Evolutionary conservation across 148 eudicot genomes (phyloP), one percentile per base, ranked within the genome.

Genomic region (Mesembryanthemum crystallinum): DNA sequence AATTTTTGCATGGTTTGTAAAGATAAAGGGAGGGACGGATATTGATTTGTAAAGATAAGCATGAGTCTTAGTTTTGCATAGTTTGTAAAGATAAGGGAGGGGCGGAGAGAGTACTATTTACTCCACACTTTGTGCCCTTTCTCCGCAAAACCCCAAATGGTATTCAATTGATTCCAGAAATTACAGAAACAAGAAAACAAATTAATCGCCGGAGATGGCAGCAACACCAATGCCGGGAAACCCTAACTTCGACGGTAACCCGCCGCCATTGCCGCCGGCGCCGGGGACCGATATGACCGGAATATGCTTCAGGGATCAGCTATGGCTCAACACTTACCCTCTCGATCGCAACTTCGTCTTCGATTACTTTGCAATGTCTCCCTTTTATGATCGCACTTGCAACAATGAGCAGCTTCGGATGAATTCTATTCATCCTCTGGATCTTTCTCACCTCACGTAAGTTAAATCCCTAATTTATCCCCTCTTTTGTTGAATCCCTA

Each of bases 221-320:
- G 74, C 92, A 71, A 89, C 94, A 79, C 97, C 98, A 69, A 86
- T 90, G 92, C 89, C 86, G 30, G 91, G 87, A 39, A 87, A 87
- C 83, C 86, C 87, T 29, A 83, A 83, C 70, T 45, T 78, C 18
- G 91, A 91, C 37, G 89, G 82, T 20, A 77, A 52, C 33, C 87
- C 82, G 11, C 81, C 83, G 69, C 73, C 86, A 11, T 84, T 89
- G 20, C 83, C 83, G 4, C 83, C 87, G 18, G 91, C 87, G 0
- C 97, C 97, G 12, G 97, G 95, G 8, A 94, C 98, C 5, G 97
- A 94, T 73, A 94, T 94, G 98, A 94, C 98, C 14, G 93, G 97
- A 62, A 94, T 94, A 11, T 90, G 98, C 79, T 94, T 94, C 78
- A 83, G 97, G 77, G 98, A 94, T 78, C 97, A 94, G 80, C 66